Evolutionary conservation across 129 eudicot genomes (phyloP), one percentile per base, ranked within the genome.

Genomic region (Erigeron canadensis): DNA sequence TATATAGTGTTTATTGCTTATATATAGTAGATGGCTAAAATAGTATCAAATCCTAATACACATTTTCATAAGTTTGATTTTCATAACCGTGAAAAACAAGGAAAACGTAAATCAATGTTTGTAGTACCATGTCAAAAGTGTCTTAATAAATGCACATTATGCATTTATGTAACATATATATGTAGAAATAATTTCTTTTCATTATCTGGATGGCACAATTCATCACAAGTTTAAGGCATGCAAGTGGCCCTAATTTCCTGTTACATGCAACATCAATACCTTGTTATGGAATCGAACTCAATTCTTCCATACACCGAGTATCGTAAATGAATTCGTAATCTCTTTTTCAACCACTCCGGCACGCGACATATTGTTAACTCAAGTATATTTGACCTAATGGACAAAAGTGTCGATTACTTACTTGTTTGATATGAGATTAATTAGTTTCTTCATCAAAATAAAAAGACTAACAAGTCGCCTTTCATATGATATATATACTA

Each of bases 241-340:
- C 18, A 63, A 70, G 58, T 70, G 72, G 72, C 63, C 72, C 67
- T 9, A 54, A 58, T 77, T 77, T 77, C 72, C 70, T 70, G 81
- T 63, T 70, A 70, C 67, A 77, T 71, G 76, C 70, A 48, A 77
- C 77, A 77, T 77, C 81, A 64, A 69, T 37, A 63, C 16, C 65
- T 53, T 61, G 60, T 54, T 70, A 70, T 63, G 70, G 72, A 77
- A 63, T 77, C 16, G 10, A 71, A 64, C 71, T 71, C 17, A 55
- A 77, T 70, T 70, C 65, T 63, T 51, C 62, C 28, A 34, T 77
- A 70, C 60, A 47, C 21, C 68, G n/a, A 21, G 41, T 37, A 45
- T 23, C 53, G 2, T 59, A 60, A 62, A 28, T 13, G 6, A 1
- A 40, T 63, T 53, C 67, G 34, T 23, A 23, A 23, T 23, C 34